Evolutionary conservation across 169 alveolate species (phyloP).

Genomic region (Babesia sp.): DNA sequence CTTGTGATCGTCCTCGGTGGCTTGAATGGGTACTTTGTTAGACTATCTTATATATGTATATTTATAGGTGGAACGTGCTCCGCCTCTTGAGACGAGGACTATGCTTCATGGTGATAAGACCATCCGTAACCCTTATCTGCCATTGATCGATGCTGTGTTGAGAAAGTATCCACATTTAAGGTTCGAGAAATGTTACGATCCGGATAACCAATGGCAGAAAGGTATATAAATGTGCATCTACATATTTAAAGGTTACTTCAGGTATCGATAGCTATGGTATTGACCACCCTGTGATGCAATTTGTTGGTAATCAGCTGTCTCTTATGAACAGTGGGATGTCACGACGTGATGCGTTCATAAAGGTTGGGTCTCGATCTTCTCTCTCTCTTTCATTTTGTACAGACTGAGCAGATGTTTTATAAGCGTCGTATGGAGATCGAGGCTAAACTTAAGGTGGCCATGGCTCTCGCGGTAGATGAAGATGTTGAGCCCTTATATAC

Average conservation of each 20-base stretch:
- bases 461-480: slow-evolving; percentile 75
- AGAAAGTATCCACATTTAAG: slow-evolving; percentile 83
- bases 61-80: slow-evolving; percentile 70
- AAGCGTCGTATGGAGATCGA: slow-evolving; percentile 75
- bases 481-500: slow-evolving; percentile 70
- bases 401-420: slow-evolving; percentile 74
- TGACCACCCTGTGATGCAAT: slow-evolving; percentile 69
- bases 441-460: slow-evolving; percentile 68
- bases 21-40: slow-evolving; percentile 70
- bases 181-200: slow-evolving; percentile 79
- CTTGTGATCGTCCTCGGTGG: slow-evolving; percentile 78
- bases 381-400: not conserved
- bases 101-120: slow-evolving; percentile 67
- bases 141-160: slow-evolving; percentile 68
- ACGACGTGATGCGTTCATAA: slow-evolving; percentile 69
- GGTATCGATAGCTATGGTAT: slow-evolving; percentile 48
- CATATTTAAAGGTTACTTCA: not conserved
- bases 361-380: slow-evolving; percentile 2
- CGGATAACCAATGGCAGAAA: slow-evolving; percentile 80
- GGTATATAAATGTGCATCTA: slow-evolving; percentile 56
- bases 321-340: slow-evolving; percentile 74
- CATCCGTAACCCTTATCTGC: slow-evolving; percentile 69
- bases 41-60: not conserved
- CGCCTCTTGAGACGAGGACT: slow-evolving; percentile 79
- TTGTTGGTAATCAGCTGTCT: slow-evolving; percentile 57